Conservation (phyloP, 495 filamentous ascomycete genomes). For the Extremus antarcticus region DNA sequence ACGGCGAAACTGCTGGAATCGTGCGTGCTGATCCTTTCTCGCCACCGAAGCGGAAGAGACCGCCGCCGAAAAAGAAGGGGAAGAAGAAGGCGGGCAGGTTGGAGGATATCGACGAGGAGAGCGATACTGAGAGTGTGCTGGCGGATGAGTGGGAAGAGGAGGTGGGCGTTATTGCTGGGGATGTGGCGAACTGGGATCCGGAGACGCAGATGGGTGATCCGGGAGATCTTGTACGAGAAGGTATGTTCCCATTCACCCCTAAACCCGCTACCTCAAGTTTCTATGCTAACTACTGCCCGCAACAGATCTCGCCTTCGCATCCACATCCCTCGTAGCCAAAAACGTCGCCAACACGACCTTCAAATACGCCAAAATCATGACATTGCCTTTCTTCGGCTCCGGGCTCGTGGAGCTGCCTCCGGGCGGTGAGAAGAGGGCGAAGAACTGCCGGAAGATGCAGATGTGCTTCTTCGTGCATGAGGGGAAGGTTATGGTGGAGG, state of each 20-base stretch:
- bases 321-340: conserved; percentile 58
- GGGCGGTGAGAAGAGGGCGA: conserved; percentile 67
- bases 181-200: conserved; percentile 47
- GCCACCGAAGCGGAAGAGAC: conserved; percentile 19
- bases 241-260: conserved; percentile 29
- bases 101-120: conserved; percentile 33
- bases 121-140: conserved; percentile 32
- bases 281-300: conserved; percentile 8
- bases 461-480: conserved; percentile 84
- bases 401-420: conserved; percentile 83
- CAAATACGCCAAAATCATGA: conserved; percentile 76
- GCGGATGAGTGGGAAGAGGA: conserved; percentile 46
- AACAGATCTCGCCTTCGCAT: conserved; percentile 65
- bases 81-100: conserved; percentile 35
- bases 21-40: conserved; percentile 58
- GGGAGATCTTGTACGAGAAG: conserved; percentile 46
- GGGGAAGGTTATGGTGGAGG: conserved; percentile 63
- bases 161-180: conserved; percentile 46
- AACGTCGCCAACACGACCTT: conserved; percentile 68
- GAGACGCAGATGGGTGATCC: conserved; percentile 41
- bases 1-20: conserved; percentile 59
- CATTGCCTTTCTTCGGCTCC: conserved; percentile 70
- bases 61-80: conserved; percentile 34
- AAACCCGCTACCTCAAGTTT: background rate
- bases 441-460: conserved; percentile 88